A percentile compares a stretch with the other conserved stretches of the same genome.
These are phyloP conservation scores for Phyllosticta capitalensis DNA, from an alignment of 2,329 filamentous ascomycete genomes.

Conservation along the genomic window DNA sequence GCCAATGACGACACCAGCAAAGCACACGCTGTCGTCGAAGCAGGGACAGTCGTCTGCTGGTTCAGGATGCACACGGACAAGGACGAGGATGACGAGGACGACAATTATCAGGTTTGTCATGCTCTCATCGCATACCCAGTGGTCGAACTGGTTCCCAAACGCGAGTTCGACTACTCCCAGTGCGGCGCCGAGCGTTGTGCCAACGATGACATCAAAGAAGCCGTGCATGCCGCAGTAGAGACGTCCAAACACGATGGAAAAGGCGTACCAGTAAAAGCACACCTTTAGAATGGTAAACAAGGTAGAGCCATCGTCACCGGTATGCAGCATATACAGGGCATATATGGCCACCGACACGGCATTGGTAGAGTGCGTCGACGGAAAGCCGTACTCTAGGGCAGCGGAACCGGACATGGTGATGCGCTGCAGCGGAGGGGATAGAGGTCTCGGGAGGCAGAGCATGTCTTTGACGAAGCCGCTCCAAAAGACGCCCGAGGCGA, in stretches of 20 bases:
- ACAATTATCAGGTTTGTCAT: constrained; percentile 57
- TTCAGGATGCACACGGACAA: constrained; percentile 87
- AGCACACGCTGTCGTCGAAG: constrained; percentile 91
- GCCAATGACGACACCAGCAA: constrained; percentile 82
- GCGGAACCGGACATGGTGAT: constrained; percentile 98
- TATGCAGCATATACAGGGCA: constrained; percentile 60
- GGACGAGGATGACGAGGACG: constrained; percentile 56
- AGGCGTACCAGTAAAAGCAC: constrained; percentile 72
- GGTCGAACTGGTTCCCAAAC: constrained; percentile 53
- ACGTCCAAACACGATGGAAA: constrained; percentile 81
- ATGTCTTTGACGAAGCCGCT: constrained; percentile 94
- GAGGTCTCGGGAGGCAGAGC: constrained; percentile 79
- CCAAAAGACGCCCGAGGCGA: constrained; percentile 55
- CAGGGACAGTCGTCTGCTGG: constrained; percentile 95
- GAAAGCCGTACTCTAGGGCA: constrained; percentile 92
- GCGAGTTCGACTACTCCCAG: constrained; percentile 48
- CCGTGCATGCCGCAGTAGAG: constrained; percentile 99
- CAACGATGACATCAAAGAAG: constrained; percentile 80
- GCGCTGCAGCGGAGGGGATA: constrained; percentile 83
- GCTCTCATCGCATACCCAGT: constrained; percentile 48
- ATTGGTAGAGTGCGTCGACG: constrained; percentile 94
- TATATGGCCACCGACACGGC: constrained; percentile 91
- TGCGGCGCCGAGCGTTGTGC: constrained; percentile 63
- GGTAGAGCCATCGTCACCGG: constrained; percentile 51
- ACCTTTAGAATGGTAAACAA: constrained; percentile 55